Evolutionary conservation across 495 filamentous ascomycete species (phyloP).

Genomic region (Choiromyces venosus): DNA sequence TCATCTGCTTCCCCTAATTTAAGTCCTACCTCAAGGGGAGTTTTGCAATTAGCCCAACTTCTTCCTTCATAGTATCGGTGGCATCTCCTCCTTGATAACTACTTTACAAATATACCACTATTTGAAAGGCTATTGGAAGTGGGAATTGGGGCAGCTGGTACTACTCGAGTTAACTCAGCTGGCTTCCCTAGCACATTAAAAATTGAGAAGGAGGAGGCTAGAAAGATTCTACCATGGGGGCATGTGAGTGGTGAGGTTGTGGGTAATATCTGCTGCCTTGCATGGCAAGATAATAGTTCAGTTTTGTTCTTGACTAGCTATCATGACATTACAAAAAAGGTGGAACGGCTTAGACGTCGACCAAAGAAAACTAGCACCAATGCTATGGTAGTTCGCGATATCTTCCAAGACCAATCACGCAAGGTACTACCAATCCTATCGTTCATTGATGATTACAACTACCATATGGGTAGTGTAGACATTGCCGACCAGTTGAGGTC

Average conservation of each 20-base stretch:
- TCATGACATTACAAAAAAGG: neutral
- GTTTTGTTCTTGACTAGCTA: conserved; percentile 9
- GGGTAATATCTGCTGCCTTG: too few relatives aligned
- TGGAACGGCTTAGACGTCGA: too few relatives aligned
- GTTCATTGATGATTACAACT: conserved; percentile 33
- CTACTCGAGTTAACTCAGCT: conserved; percentile 1
- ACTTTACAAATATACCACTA: conserved; percentile 4
- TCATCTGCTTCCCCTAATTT: neutral
- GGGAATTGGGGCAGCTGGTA: neutral
- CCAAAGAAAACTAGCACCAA: too few relatives aligned
- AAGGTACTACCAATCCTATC: conserved; percentile 3
- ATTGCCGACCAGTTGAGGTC: conserved; percentile 17
- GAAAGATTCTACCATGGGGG: too few relatives aligned
- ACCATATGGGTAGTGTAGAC: conserved; percentile 30
- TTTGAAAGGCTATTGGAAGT: neutral
- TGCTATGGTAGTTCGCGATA: too few relatives aligned
- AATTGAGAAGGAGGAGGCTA: too few relatives aligned
- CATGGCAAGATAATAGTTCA: neutral
- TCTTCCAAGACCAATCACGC: too few relatives aligned
- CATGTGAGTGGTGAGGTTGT: too few relatives aligned
- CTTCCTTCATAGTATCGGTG: neutral
- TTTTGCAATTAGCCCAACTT: conserved; percentile 7
- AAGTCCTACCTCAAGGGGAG: neutral
- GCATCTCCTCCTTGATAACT: too few relatives aligned
- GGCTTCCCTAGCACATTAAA: too few relatives aligned